phyloP scores from a whole-genome alignment of 2,329 filamentous ascomycete genomes.

The Incumbomyces lentus region DNA sequence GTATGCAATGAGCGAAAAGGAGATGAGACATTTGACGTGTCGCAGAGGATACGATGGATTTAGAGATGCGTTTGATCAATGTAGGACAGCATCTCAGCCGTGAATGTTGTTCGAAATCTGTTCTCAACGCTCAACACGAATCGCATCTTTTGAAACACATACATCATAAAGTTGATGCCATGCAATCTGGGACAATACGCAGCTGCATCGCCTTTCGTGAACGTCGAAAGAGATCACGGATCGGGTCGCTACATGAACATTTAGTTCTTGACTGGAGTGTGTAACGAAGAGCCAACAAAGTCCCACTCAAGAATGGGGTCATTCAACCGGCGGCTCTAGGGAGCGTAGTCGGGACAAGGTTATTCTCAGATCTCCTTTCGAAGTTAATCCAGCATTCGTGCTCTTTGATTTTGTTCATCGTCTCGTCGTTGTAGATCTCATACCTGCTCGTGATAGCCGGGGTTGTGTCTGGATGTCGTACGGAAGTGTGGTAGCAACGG shows the following conservation, averaged over 20 bases:
- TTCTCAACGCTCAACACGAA: no score
- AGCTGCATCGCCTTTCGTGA: not conserved
- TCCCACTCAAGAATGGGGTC: no score
- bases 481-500: constrained; percentile 31
- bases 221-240: not conserved
- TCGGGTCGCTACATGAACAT: constrained; percentile 11
- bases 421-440: constrained; percentile 25
- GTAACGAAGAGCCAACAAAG: no score
- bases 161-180: constrained; percentile 17
- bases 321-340: not conserved
- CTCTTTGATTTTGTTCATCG: constrained; percentile 17
- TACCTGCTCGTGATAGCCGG: constrained; percentile 25
- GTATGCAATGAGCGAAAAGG: no score
- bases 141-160: constrained; percentile 16
- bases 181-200: not conserved
- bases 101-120: no score
- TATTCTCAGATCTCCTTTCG: constrained; percentile 4
- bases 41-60: no score
- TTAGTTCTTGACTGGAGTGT: constrained; percentile 6
- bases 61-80: no score
- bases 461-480: constrained; percentile 18
- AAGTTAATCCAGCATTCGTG: constrained; percentile 20
- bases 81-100: no score
- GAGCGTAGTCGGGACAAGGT: not conserved
- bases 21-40: no score